Conservation (phyloP, 192 early-diverging fungal species). For the Ramicandelaber brevisporus region DNA sequence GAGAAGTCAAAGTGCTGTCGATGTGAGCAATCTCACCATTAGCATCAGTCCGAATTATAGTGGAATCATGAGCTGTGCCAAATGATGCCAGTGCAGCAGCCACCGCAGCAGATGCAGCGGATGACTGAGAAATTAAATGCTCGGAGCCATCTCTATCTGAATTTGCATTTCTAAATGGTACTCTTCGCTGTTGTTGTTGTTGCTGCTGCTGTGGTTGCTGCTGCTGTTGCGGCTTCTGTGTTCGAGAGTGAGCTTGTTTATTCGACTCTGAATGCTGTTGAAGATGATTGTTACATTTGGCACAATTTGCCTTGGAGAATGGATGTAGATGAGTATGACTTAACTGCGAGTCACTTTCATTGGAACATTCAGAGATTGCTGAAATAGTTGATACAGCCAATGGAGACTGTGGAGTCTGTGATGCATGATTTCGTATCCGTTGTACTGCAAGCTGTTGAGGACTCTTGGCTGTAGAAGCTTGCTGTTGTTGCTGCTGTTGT, state of each 20-base stretch:
- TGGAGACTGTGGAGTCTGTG: conserved; percentile 4
- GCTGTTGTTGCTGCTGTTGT: conserved; percentile 4
- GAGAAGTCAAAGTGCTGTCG: too few relatives aligned
- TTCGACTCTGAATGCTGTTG: too few relatives aligned
- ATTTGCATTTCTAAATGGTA: too few relatives aligned
- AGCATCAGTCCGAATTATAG: conserved; percentile 12
- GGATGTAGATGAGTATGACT: neutral
- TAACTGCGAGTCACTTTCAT: conserved; percentile 1
- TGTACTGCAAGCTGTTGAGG: conserved; percentile 13
- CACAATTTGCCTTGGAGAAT: neutral
- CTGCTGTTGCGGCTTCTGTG: neutral
- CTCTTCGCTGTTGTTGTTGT: conserved; percentile 1
- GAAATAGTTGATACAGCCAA: too few relatives aligned
- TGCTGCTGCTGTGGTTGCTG: neutral
- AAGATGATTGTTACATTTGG: neutral
- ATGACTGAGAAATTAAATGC: conserved; percentile 12
- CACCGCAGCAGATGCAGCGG: conserved; percentile 13
- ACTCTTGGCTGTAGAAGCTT: conserved; percentile 9
- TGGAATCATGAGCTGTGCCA: too few relatives aligned
- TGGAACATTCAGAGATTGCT: too few relatives aligned
- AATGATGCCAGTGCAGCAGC: conserved; percentile 17
- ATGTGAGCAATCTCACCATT: conserved; percentile 6
- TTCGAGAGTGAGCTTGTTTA: too few relatives aligned
- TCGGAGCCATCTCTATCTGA: too few relatives aligned
- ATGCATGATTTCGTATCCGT: conserved; percentile 4